Evolutionary conservation across 768 basidiomycete species (phyloP).

Genomic region (Collybia sp.): DNA sequence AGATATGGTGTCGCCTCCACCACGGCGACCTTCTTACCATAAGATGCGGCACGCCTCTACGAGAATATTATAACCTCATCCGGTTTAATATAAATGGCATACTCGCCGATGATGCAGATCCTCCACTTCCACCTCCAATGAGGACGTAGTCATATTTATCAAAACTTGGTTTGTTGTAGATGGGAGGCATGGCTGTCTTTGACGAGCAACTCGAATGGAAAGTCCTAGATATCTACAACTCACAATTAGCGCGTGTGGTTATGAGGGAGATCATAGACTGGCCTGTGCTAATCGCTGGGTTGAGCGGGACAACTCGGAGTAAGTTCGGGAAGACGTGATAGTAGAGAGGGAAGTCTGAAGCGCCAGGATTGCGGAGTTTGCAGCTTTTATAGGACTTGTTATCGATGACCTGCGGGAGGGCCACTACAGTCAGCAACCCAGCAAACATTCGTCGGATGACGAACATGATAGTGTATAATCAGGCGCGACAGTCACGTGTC

Average conservation of each 20-base stretch:
- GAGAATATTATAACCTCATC: background rate
- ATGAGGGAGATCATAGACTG: conserved; percentile 1
- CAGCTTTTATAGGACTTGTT: conserved; percentile 16
- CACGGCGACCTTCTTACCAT: conserved; percentile 91
- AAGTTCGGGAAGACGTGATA: background rate
- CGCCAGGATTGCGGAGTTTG: conserved; percentile 19
- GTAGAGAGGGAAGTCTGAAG: conserved; percentile 12
- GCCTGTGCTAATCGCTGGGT: conserved; percentile 13
- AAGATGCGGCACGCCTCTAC: conserved; percentile 85
- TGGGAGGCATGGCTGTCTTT: conserved; percentile 62
- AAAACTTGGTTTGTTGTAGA: conserved; percentile 51
- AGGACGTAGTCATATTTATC: conserved; percentile 82
- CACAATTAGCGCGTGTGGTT: conserved; percentile 8
- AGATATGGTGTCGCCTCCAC: conserved; percentile 72
- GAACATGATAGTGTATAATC: too few relatives aligned
- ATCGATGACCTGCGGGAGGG: conserved; percentile 1
- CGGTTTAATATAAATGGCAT: background rate
- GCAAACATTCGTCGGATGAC: too few relatives aligned
- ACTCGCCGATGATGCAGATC: conserved; percentile 80
- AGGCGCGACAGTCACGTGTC: too few relatives aligned
- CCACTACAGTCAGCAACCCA: too few relatives aligned
- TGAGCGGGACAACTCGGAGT: conserved; percentile 7
- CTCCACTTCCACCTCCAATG: conserved; percentile 93
- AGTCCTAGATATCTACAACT: conserved; percentile 40
- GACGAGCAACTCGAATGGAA: conserved; percentile 26